Base-by-base conservation (phyloP, 352 stramenopile species). In the Phytophthora sp. region DNA sequence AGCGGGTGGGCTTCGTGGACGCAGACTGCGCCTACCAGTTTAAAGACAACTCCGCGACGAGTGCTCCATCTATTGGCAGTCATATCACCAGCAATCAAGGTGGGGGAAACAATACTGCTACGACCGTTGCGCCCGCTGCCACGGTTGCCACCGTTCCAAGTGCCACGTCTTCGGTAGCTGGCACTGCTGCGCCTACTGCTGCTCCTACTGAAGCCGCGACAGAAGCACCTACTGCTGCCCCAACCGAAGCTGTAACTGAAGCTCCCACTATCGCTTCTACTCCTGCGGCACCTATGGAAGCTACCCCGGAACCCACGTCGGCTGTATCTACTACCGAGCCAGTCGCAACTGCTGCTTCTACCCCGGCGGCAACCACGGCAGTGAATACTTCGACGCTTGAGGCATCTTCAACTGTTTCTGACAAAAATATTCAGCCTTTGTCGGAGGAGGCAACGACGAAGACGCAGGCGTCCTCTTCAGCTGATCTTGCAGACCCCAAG, bases 1-100 rank as follows among this genome's bases (percentile, higher is more conserved):
- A 89, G 30, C 84, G 85, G n/a, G 75, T 95, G 6, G 87, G 85
- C 0, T 95, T 95, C 62, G 87, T 85, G 6, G 72, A 89, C 30
- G 82, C 87, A 2, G 69, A 93, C 43, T 95, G 87, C 30, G 44
- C 54, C 1, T 79, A 66, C 43, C 44, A 71, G 9, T 32, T 17
- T 32, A 11, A 70, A 70, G 3, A 28, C 37, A 17, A 41, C 28
- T 46, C 56, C 1, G 31, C 41, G 20, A 72, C 49, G 10, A 44
- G 43, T 3, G 44, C 46, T 28, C 44, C 52, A 15, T 57, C 60
- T 1, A 46, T 54, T 28, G 28, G 23, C 18, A 59, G 51, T 21
- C 10, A 38, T 38, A 59, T 17, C 12, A 49, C 51, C 11, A 67
- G 21, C 35, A 66, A 32, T 12, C 24, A 54, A 38, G 53, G 37